Base-by-base conservation (phyloP, 768 basidiomycete genomes). In the Phallus indusiatus region DNA sequence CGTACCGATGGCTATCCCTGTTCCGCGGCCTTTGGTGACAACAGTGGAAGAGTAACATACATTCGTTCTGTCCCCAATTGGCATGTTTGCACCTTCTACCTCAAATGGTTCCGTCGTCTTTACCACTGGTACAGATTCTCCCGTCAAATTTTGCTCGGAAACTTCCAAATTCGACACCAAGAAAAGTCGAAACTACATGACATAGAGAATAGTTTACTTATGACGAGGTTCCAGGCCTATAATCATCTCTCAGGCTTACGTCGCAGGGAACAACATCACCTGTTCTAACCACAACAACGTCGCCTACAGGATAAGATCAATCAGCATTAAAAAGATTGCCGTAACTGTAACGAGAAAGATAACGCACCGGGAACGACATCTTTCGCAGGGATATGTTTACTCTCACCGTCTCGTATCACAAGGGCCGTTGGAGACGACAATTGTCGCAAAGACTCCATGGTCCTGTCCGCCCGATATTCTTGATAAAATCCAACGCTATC, bases 381-480 rank as follows among this genome's bases (percentile, higher is more conserved):
- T 46, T 77, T 77, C 28, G 82, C 81, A 18, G 72, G 70, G 2
- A 81, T 69, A 18, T 76, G 76, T 36, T 77, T 73, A 48, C 73
- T 74, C 36, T 74, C 73, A 8, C 77, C 75, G 56, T 82, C 78
- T 0, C 82, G 74, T 17, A 81, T 70, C 47, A 84, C 77, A 20
- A 79, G 76, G 28, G 81, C 82, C 63, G 80, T 79, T 20, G 82
- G 76, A 1, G 83, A 81, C 14, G 84, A 80, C 21, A 84, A 78
- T 59, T 77, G 77, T 66, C 77, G 81, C 66, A 82, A 81, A 14
- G 78, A 79, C 36, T 76, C 74, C 77, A 82, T 81, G 57, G 77
- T 79, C 62, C 77, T 76, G 63, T 79, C 78, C 0, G 76, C 76
- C 18, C 70, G 65, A 61, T 78, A 79, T 62, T 79, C 78, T 63